Evolutionary conservation across 345 rosid genomes (phyloP).

Genomic region (Sapria himalayana): DNA sequence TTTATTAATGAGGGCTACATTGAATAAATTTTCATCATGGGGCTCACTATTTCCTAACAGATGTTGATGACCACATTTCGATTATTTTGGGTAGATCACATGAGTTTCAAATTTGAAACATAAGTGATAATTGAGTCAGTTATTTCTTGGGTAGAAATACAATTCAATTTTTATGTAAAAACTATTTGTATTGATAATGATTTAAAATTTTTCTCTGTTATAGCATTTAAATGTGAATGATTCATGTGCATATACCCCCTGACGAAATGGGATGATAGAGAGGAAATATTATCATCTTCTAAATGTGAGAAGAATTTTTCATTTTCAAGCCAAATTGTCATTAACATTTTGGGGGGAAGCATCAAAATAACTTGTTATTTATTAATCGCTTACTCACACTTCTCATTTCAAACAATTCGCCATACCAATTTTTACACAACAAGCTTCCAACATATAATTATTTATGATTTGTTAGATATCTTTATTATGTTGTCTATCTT

Average conservation of each 20-base stretch:
- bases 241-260: too few relatives aligned
- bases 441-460: background rate
- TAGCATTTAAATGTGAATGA: too few relatives aligned
- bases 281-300: too few relatives aligned
- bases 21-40: background rate
- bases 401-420: background rate
- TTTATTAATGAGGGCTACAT: conserved; percentile 1
- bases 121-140: background rate
- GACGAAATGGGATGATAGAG: too few relatives aligned
- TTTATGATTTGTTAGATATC: too few relatives aligned
- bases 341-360: conserved; percentile 3
- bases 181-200: background rate
- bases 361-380: background rate
- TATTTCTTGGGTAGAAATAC: background rate
- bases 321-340: background rate
- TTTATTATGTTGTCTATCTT: background rate
- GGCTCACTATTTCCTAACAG: background rate
- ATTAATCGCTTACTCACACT: background rate
- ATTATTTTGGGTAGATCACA: background rate
- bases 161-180: background rate
- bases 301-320: background rate
- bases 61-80: background rate
- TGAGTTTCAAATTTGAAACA: background rate
- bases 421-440: background rate
- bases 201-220: background rate